Base-by-base conservation (phyloP, 2,329 filamentous ascomycete species). In the Colletotrichum sp. region DNA sequence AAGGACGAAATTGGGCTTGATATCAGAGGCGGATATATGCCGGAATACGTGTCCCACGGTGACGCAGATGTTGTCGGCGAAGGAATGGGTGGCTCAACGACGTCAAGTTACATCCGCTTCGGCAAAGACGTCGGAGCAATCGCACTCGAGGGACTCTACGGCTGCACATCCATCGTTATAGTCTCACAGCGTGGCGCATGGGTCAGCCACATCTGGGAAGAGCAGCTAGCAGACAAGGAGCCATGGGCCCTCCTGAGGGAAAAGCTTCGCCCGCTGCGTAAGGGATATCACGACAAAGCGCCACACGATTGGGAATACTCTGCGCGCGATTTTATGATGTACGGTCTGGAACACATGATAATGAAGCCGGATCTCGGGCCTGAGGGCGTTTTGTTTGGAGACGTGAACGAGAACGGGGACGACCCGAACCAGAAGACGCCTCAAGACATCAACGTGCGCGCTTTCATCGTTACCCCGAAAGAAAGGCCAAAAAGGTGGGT, bases 201-300 rank as follows among this genome's bases (percentile, higher is more conserved):
- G 54, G 66, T 29, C 5, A 31, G n/a, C 16, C 70, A 73, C 15
- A 73, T 73, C 47, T 73, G 58, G 57, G 66, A 73, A 59, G n/a
- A 11, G 0, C 43, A 47, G 43, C n/a, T 47, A 47, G 43, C 5
- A 12, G 6, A n/a, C 5, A 0, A 47, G 11, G 5, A 6, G 29
- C 8, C 36, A 68, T 68, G 36, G 57, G 29, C 43, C n/a, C 43
- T 47, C 43, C 5, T 47, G 18, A 12, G n/a, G 0, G 43, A 1
- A 21, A 47, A 34, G 33, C 29, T 15, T 34, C 18, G 11, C 27
- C 57, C 51, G 24, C 21, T 55, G 16, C 51, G 15, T 27, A 24
- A 43, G 43, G 43, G 43, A 21, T 21, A n/a, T 47, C n/a, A 47
- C 43, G 43, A n/a, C 43, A 47, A 47, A 47, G n/a, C 43, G 43